phyloP scores from a whole-genome alignment of 2,329 filamentous ascomycete genomes.

The Akanthomyces uredinophilus region DNA sequence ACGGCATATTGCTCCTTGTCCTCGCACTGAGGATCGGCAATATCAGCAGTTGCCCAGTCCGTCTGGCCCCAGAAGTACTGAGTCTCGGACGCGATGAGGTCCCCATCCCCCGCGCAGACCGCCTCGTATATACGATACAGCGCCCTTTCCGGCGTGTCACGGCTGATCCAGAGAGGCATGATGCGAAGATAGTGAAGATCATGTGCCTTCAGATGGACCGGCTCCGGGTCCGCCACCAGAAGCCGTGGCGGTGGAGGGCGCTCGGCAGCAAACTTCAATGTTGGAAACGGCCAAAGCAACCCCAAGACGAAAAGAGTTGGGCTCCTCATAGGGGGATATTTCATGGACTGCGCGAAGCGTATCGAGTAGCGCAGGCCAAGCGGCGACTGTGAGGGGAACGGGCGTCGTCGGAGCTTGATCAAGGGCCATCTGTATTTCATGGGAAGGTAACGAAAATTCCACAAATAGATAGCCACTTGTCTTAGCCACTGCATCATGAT shows the following conservation, averaged over 20 bases:
- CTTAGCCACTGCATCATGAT: neutral
- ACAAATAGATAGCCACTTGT: constrained; percentile 12
- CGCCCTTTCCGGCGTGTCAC: constrained; percentile 24
- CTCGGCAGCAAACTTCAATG: constrained; percentile 14
- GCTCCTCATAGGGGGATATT: neutral
- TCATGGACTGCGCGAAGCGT: neutral
- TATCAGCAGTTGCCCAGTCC: constrained; percentile 17
- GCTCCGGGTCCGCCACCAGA: constrained; percentile 16
- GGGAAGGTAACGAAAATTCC: constrained; percentile 20
- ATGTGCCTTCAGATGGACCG: constrained; percentile 10
- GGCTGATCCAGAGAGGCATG: constrained; percentile 19
- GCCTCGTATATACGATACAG: constrained; percentile 26
- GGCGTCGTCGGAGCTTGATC: constrained; percentile 17
- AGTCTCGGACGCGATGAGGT: constrained; percentile 22
- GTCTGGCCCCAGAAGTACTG: constrained; percentile 25
- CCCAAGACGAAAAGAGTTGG: constrained; percentile 16
- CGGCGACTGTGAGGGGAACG: constrained; percentile 14
- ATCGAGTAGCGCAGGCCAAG: constrained; percentile 16
- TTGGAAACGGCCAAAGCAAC: constrained; percentile 16
- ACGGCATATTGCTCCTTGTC: constrained; percentile 22
- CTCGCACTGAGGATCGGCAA: constrained; percentile 18
- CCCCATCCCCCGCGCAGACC: constrained; percentile 22
- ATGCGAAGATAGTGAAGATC: constrained; percentile 16
- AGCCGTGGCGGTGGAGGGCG: constrained; percentile 16
- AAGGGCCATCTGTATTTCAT: constrained; percentile 17